These are phyloP conservation scores for Capsella rubella DNA, from an alignment of 441 rosid species.

Conservation along the genomic window DNA sequence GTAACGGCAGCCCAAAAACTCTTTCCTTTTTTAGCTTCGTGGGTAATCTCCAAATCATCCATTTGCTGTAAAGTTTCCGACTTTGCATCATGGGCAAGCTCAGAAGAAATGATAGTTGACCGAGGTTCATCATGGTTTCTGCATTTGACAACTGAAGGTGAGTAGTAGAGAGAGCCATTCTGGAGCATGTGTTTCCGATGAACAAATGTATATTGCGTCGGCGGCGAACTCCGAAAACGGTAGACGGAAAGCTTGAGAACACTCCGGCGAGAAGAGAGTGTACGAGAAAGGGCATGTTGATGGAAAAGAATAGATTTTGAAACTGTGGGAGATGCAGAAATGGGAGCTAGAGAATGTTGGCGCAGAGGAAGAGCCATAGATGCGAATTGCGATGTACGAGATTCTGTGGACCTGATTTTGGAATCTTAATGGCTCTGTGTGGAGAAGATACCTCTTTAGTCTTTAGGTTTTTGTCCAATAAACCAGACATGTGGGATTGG, in stretches of 20 bases:
- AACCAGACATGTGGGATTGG: constrained; percentile 6
- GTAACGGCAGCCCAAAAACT: constrained; percentile 94
- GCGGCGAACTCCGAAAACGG: constrained; percentile 27
- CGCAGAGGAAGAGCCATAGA: constrained; percentile 53
- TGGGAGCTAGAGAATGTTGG: constrained; percentile 38
- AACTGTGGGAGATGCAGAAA: constrained; percentile 33
- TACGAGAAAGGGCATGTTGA: constrained; percentile 29
- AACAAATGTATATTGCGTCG: constrained; percentile 10
- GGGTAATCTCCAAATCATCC: constrained; percentile 36
- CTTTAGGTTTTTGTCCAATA: not conserved
- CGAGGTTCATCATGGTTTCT: constrained; percentile 32
- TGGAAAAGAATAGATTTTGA: constrained; percentile 49
- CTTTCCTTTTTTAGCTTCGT: constrained; percentile 44
- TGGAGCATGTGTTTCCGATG: constrained; percentile 13
- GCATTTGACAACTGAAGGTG: constrained; percentile 44
- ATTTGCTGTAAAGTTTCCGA: constrained; percentile 25
- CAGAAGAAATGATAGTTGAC: constrained; percentile 37
- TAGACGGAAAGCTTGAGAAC: constrained; percentile 34
- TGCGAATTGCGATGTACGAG: constrained; percentile 6
- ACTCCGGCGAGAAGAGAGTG: constrained; percentile 37
- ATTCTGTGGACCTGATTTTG: constrained; percentile 37
- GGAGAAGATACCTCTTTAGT: not conserved
- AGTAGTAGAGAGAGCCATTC: constrained; percentile 29
- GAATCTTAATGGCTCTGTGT: constrained; percentile 8
- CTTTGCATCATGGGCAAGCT: constrained; percentile 11